Percentiles rank a stretch among this genome's conserved stretches.
These are phyloP conservation scores for Tremella yokohamensis DNA, from an alignment of 768 basidiomycete genomes.

Conservation along the genomic window DNA sequence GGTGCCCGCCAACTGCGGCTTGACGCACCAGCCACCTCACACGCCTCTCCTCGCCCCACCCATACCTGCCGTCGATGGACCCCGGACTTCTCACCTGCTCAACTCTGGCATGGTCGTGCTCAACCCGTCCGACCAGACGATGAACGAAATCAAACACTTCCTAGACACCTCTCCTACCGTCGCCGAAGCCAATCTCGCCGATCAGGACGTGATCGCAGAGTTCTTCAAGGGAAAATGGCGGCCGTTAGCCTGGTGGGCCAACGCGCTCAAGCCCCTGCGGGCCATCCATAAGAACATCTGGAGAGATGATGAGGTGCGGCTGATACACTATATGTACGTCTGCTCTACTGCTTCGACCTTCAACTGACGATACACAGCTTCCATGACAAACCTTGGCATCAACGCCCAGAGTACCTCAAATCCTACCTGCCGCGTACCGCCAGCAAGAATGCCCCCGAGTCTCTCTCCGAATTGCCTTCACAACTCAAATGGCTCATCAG, in stretches of 20 bases:
- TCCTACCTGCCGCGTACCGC: neutral
- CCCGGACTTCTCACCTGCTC: slow-evolving; percentile 73
- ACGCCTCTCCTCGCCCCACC: slow-evolving; percentile 56
- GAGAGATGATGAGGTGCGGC: slow-evolving; percentile 78
- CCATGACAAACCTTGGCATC: slow-evolving; percentile 48
- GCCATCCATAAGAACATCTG: slow-evolving; percentile 66
- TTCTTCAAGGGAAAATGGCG: slow-evolving; percentile 63
- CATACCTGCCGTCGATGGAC: slow-evolving; percentile 53
- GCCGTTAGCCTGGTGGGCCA: slow-evolving; percentile 53
- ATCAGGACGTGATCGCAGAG: slow-evolving; percentile 84
- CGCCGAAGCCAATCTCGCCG: slow-evolving; percentile 68
- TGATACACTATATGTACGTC: slow-evolving; percentile 54
- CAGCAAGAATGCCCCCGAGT: neutral
- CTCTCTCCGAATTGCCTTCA: slow-evolving; percentile 12
- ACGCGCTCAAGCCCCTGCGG: slow-evolving; percentile 84
- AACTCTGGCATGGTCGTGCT: slow-evolving; percentile 87
- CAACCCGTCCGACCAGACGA: slow-evolving; percentile 63
- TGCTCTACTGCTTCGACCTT: neutral
- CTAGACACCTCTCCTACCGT: slow-evolving; percentile 61
- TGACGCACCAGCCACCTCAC: slow-evolving; percentile 56
- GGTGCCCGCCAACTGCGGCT: slow-evolving; percentile 88
- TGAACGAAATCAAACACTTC: slow-evolving; percentile 59
- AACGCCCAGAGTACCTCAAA: slow-evolving; percentile 16
- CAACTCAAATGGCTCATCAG: slow-evolving; percentile 20
- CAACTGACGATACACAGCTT: slow-evolving; percentile 29